phyloP scores from a whole-genome alignment of 2,329 filamentous ascomycete species.

The Aspergillus fumigatiaffinis region DNA sequence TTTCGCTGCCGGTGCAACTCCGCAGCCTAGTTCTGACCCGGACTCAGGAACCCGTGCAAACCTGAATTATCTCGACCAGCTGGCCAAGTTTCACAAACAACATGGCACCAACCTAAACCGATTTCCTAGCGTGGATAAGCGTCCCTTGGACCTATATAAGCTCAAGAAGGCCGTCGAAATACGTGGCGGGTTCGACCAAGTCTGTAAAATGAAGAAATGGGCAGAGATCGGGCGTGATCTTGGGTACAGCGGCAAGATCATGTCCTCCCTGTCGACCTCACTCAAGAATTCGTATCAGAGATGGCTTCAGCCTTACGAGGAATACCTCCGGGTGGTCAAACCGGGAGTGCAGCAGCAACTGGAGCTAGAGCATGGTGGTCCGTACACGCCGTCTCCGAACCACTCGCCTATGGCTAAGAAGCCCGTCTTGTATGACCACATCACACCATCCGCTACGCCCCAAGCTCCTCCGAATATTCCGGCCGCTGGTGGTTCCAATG shows the following conservation, averaged over 20 bases:
- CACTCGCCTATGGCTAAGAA: slow-evolving; percentile 66
- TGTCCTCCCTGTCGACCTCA: slow-evolving; percentile 96
- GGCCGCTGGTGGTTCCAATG: slow-evolving; percentile 52
- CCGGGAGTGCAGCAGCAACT: slow-evolving; percentile 95
- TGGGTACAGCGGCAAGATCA: slow-evolving; percentile 98
- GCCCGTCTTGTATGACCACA: slow-evolving; percentile 31
- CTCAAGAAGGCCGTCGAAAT: slow-evolving; percentile 96
- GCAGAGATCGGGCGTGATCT: slow-evolving; percentile 95
- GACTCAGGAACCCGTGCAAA: slow-evolving; percentile 82
- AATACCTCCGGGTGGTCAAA: slow-evolving; percentile 85
- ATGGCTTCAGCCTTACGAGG: slow-evolving; percentile 95
- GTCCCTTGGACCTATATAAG: slow-evolving; percentile 90
- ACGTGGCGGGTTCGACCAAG: slow-evolving; percentile 89
- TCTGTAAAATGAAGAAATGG: slow-evolving; percentile 98
- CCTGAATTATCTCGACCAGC: slow-evolving; percentile 89
- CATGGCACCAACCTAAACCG: slow-evolving; percentile 91
- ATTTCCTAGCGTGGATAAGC: slow-evolving; percentile 95
- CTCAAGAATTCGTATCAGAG: slow-evolving; percentile 97
- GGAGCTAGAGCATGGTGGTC: slow-evolving; percentile 87
- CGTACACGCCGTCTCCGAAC: slow-evolving; percentile 74
- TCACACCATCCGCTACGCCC: slow-evolving; percentile 47
- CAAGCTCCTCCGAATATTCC: slow-evolving; percentile 64
- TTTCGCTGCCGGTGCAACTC: slow-evolving; percentile 26
- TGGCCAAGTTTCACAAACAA: slow-evolving; percentile 95
- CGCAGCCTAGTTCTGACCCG: slow-evolving; percentile 37